Evolutionary conservation across 805 yeast genomes (phyloP), one percentile per base, ranked within the genome.

Genomic region (Candida glaebosa): DNA sequence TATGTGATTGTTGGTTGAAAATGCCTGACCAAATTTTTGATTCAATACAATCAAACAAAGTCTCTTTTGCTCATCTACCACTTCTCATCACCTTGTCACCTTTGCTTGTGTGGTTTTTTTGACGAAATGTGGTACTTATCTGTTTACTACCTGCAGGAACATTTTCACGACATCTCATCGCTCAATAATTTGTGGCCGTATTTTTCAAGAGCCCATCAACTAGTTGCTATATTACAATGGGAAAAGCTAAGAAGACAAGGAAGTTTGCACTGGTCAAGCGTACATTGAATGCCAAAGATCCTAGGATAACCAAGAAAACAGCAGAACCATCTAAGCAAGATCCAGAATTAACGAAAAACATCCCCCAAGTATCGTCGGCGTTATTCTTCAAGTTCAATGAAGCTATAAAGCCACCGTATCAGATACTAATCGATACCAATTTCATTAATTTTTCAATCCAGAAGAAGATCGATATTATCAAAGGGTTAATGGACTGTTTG

Each of bases 361-460:
- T 74, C 12, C 99, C 99, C 2, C 98, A 93, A 65, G 96, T 93
- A 1, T 89, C 97, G 1, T 86, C 96, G 41, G 95, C 99, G 0
- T 73, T 93, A 34, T 93, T 93, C 63, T 93, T 93, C 73, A 96
- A 91, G 61, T 91, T 80, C 61, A 93, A 93, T 60, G 84, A 82
- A 60, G 88, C 97, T 14, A 87, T 93, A 50, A 88, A 87, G 61
- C 99, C 99, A n/a, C 99, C 99, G 34, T 93, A 93, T 58, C 98
- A 93, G 61, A 91, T 93, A 3, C 74, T 93, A 15, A 82, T 93
- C 38, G 99, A 93, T 79, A 93, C 99, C 20, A 93, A 93, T 71
- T 93, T 93, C 66, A 87, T 93, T 64, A 93, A 93, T 70, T 90
- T 90, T 65, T 87, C 96, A 48, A 91, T 93, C 50, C 97, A 89